Percentiles rank a stretch among this genome's conserved stretches.
Evolutionary conservation across 1,284 basidiomycete species (phyloP).

Genomic region (Ustilago shanxiensis): DNA sequence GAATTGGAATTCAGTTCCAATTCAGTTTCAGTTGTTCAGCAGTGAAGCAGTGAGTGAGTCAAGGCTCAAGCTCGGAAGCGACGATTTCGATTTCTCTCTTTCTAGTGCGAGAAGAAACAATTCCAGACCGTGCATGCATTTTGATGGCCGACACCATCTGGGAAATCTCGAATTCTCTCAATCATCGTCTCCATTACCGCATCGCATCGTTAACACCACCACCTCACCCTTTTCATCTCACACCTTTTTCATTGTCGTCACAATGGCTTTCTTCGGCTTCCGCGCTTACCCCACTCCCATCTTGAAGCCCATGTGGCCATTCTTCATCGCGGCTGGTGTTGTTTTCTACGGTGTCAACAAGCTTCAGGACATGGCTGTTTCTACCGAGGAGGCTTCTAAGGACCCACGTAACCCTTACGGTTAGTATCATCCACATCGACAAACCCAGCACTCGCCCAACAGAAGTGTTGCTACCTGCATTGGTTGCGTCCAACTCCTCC

Average conservation of each 20-base stretch:
- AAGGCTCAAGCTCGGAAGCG: slow-evolving; percentile 14
- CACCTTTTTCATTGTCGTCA: slow-evolving; percentile 11
- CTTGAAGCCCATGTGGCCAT: slow-evolving; percentile 67
- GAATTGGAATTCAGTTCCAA: background rate
- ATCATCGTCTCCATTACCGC: background rate
- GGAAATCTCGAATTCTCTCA: slow-evolving; percentile 16
- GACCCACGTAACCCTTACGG: slow-evolving; percentile 70
- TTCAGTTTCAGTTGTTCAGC: background rate
- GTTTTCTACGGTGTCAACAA: slow-evolving; percentile 65
- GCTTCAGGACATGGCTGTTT: slow-evolving; percentile 60
- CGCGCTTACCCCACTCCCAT: slow-evolving; percentile 68
- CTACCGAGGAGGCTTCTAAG: slow-evolving; percentile 64
- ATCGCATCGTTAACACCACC: slow-evolving; percentile 13
- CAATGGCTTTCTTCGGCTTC: slow-evolving; percentile 66
- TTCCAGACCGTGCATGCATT: slow-evolving; percentile 6
- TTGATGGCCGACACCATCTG: slow-evolving; percentile 32
- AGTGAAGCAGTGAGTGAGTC: background rate
- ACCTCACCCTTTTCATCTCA: background rate
- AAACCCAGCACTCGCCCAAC: background rate
- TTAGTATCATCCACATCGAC: slow-evolving; percentile 31
- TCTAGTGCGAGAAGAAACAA: slow-evolving; percentile 36
- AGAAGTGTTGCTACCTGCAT: background rate
- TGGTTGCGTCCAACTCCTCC: no score
- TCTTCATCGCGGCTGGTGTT: slow-evolving; percentile 63
- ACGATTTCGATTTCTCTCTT: no score